Evolutionary conservation across 2,329 filamentous ascomycete genomes (phyloP).

Genomic region (Furcasterigmium furcatum): DNA sequence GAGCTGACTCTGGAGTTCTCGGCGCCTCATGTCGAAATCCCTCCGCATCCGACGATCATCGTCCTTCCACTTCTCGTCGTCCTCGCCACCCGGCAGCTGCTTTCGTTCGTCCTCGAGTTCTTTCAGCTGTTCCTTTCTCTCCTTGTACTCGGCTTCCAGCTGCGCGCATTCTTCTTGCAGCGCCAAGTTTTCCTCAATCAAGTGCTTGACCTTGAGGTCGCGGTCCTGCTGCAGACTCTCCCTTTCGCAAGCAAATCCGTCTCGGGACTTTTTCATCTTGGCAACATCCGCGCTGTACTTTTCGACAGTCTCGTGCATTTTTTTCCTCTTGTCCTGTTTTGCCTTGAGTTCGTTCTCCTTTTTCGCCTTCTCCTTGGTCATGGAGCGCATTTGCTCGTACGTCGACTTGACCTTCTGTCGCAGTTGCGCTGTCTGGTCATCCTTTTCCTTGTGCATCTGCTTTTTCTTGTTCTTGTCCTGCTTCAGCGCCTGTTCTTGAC

Average conservation of each 20-base stretch:
- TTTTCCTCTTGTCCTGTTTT: conserved; percentile 65
- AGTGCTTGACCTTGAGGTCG: conserved; percentile 46
- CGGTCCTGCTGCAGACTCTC: conserved; percentile 46
- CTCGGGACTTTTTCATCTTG: conserved; percentile 54
- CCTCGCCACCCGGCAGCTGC: conserved; percentile 57
- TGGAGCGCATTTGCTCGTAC: conserved; percentile 76
- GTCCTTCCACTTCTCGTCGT: conserved; percentile 55
- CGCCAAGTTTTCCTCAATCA: conserved; percentile 52
- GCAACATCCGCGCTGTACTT: conserved; percentile 64
- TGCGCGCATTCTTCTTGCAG: conserved; percentile 62
- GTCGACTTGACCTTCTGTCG: conserved; percentile 77
- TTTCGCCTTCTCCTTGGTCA: conserved; percentile 74
- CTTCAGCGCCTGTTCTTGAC: conserved; percentile 64
- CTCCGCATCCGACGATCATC: conserved; percentile 48
- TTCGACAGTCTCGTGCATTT: conserved; percentile 65
- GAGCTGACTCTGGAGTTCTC: conserved; percentile 48
- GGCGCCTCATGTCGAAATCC: conserved; percentile 52
- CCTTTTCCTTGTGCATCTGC: conserved; percentile 80
- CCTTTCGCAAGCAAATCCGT: conserved; percentile 52
- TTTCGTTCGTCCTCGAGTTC: conserved; percentile 69
- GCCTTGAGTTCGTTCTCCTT: conserved; percentile 71
- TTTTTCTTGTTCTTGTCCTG: conserved; percentile 78
- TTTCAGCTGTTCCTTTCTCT: conserved; percentile 59
- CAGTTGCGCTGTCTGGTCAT: conserved; percentile 82
- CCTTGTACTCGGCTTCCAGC: conserved; percentile 70